Base-by-base conservation (phyloP, 208 protist genomes). In the Leishmania amazonensis region DNA sequence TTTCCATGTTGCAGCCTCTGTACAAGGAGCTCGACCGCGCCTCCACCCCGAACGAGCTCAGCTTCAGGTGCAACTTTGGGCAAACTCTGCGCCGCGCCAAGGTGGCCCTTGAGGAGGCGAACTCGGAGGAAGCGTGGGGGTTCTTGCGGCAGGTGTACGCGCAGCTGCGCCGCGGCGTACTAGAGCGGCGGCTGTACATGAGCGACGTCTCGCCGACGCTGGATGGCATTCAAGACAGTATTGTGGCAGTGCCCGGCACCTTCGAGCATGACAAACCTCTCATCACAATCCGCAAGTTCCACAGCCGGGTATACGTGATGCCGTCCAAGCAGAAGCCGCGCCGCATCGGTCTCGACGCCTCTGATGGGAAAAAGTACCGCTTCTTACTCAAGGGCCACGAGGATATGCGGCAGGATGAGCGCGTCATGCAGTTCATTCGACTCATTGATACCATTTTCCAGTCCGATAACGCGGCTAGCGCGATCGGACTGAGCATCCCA, bases 371-470 rank as follows among this genome's bases (percentile, higher is more conserved):
- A 5, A 93, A 92, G 64, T 99, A 99, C 88, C 88, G 93, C 70
- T 99, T 99, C 89, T 87, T 99, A 24, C 92, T 99, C 28, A 99
- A 99, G 87, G 99, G 99, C 42, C 98, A 99, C 87, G 99, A 99
- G 90, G 98, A 99, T 83, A 92, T 99, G 85, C 89, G 99, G 17
- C 99, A 99, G 95, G 99, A 99, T 89, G 99, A 99, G 93, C 95
- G 99, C 53, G 99, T 99, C 24, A 99, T 99, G 99, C 99, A 99
- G 93, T 98, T 99, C 79, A 99, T 99, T 87, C 98, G 98, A 3
- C 91, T 99, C 11, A 98, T 99, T 31, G 99, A 99, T 91, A 99
- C 96, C 38, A 97, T 99, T 47, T 97, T 99, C 28, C 81, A 87
- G 19, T 89, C 87, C 24, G 98, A 99, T 84, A 94, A 93, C 72